Evolutionary conservation across 768 basidiomycete genomes (phyloP), one percentile per base, ranked within the genome.

Genomic region (Multifurca ochricompacta): DNA sequence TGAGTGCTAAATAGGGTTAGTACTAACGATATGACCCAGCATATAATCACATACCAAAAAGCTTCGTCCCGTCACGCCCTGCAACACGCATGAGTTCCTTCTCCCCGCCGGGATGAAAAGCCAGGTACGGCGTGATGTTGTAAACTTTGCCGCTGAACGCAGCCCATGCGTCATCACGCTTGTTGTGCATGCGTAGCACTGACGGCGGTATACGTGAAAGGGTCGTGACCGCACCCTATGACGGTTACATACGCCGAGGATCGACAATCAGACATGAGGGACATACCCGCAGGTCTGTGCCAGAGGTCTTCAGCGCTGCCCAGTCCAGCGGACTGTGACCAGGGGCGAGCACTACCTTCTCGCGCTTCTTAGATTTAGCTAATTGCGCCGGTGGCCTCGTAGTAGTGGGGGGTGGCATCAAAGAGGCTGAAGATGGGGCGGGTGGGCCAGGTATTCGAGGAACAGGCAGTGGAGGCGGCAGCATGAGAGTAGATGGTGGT

Each of bases 61-160:
- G 75, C 65, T 90, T 87, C 0, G 93, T 92, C 11, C 95, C 96
- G 64, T 99, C 96, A 52, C 92, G 76, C 1, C 96, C 96, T 8
- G 94, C 96, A 19, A 87, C 87, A 18, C 95, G 80, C 91, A 99
- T 87, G 40, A 99, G 74, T 66, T 98, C 91, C 60, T 83, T 85
- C 72, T 87, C 92, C 13, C 95, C 95, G 6, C 95, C 95, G 1
- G 95, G 95, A 69, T 98, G 95, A 63, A 84, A 99, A 2, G 83
- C 72, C 6, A 96, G 70, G 69, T 96, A 99, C 0, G 88, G 80
- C 2, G 92, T 93, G 47, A 99, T 89, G 65, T 97, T 97, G 71
- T 99, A 99, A 16, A 99, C 93, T 66, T 89, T 93, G 51, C 91
- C 93, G 62, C 85, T 81, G 72, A 97, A 83, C 0, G 82, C 85